These are phyloP conservation scores for Tolypocladium ovalisporum DNA, from an alignment of 2,329 filamentous ascomycete genomes.

Conservation along the genomic window DNA sequence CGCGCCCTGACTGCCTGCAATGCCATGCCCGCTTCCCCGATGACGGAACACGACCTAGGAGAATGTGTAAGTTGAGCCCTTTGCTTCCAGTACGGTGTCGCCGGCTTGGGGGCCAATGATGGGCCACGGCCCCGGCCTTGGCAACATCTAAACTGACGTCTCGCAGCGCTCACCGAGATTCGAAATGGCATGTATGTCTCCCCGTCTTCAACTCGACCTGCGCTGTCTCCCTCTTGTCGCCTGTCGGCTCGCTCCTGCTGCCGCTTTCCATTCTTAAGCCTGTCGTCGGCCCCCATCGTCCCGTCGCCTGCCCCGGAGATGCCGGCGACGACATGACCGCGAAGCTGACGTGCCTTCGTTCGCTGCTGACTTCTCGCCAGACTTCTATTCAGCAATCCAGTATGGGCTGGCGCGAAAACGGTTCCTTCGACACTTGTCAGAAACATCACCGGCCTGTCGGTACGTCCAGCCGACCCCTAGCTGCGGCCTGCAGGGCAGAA, in stretches of 20 bases:
- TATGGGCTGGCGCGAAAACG: slow-evolving; percentile 37
- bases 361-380: slow-evolving; percentile 19
- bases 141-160: slow-evolving; percentile 20
- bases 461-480: slow-evolving; percentile 21
- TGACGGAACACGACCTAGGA: slow-evolving; percentile 28
- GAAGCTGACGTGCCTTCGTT: not conserved
- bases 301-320: not conserved
- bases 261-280: not conserved
- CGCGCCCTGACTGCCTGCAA: slow-evolving; percentile 13
- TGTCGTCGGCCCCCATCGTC: not conserved
- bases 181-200: slow-evolving; percentile 38
- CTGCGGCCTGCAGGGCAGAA: not conserved
- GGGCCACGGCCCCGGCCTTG: slow-evolving; percentile 3
- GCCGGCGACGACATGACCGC: not conserved
- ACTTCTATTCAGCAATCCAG: slow-evolving; percentile 50
- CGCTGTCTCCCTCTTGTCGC: not conserved
- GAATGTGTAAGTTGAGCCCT: slow-evolving; percentile 28
- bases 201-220: not conserved
- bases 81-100: not conserved
- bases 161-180: slow-evolving; percentile 35
- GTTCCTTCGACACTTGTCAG: slow-evolving; percentile 42
- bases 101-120: slow-evolving; percentile 3
- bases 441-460: slow-evolving; percentile 46
- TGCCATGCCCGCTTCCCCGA: slow-evolving; percentile 20
- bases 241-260: not conserved